phyloP scores from a whole-genome alignment of 192 early-diverging fungal genomes.

The Coemansia sp. region DNA sequence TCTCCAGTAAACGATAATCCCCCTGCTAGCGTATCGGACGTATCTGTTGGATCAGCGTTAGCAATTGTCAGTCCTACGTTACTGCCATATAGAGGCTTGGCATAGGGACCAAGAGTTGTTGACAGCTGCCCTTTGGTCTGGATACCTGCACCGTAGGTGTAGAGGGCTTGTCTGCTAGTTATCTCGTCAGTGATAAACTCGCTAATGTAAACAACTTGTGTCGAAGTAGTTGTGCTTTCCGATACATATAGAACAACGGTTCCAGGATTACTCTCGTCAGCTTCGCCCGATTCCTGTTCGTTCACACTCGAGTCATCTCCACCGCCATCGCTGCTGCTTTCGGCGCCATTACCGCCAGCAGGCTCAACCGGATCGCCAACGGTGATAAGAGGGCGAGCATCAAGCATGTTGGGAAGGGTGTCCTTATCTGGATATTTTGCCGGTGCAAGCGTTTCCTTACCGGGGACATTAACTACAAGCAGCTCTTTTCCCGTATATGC shows the following conservation, averaged over 20 bases:
- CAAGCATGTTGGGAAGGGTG: slow-evolving; percentile 19
- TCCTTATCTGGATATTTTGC: slow-evolving; percentile 17
- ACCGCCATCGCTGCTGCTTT: neutral
- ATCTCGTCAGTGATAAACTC: slow-evolving; percentile 36
- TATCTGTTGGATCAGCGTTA: slow-evolving; percentile 7
- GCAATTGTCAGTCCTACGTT: slow-evolving; percentile 44
- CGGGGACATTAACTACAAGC: slow-evolving; percentile 42
- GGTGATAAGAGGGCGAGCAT: slow-evolving; percentile 22
- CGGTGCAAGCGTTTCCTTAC: slow-evolving; percentile 23
- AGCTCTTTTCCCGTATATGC: slow-evolving; percentile 42
- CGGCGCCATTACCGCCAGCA: neutral
- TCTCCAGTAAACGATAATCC: slow-evolving; percentile 25
- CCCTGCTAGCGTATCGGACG: neutral
- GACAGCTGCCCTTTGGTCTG: slow-evolving; percentile 32
- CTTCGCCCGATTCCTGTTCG: slow-evolving; percentile 2
- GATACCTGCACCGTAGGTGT: slow-evolving; percentile 35
- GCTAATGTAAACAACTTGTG: slow-evolving; percentile 32
- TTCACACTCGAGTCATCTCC: neutral
- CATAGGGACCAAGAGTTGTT: slow-evolving; percentile 26
- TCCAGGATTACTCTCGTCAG: slow-evolving; percentile 9
- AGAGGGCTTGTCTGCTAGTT: slow-evolving; percentile 21
- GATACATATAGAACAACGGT: slow-evolving; percentile 39
- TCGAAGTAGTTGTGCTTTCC: slow-evolving; percentile 34
- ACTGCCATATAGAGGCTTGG: slow-evolving; percentile 31
- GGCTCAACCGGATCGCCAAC: slow-evolving; percentile 23